Evolutionary conservation across 148 eudicot genomes (phyloP), one percentile per base, ranked within the genome.

Genomic region (Dianthus caryophyllus): DNA sequence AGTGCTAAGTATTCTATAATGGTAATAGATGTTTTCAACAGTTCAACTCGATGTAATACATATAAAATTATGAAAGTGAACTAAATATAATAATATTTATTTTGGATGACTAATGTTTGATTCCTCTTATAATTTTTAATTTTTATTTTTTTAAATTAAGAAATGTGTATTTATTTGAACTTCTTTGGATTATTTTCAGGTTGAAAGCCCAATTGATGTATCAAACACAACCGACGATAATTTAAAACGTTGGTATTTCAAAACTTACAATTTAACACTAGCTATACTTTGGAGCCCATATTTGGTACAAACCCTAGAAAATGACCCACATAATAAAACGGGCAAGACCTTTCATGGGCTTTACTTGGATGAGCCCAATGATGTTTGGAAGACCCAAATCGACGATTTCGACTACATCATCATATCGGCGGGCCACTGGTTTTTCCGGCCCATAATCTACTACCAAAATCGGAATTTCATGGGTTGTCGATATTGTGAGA

Each of bases 381-480:
- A 73, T 31, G 67, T 61, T 51, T 89, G 96, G 96, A 69, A 80
- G 2, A 51, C 81, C 65, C 67, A 86, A 63, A 73, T 89, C 15
- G 84, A 78, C 22, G 78, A 72, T 0, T 84, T 86, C 61, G 82
- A 89, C 65, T 84, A 84, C 71, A 20, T 89, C 38, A 71, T 89
- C 76, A 25, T 89, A 74, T 81, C 82, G 1, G 83, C 84, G 1
- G 96, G 87, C 51, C 89, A 84, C 52, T 86, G 96, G 96, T 84
- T 81, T 44, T 70, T 47, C 66, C 86, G 89, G n/a, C 73, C 84
- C 0, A 59, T 77, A 26, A 72, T 81, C 66, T 89, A 77, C 72
- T 80, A 84, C 69, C 78, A 77, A 48, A 75, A 83, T 1, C 60
- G 67, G 31, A 64, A 43, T 18, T 57, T 78, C 13, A 80, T 84